These are phyloP conservation scores for Chaetomiaceae sp. DNA, from an alignment of 2,329 filamentous ascomycete genomes.

Conservation along the genomic window DNA sequence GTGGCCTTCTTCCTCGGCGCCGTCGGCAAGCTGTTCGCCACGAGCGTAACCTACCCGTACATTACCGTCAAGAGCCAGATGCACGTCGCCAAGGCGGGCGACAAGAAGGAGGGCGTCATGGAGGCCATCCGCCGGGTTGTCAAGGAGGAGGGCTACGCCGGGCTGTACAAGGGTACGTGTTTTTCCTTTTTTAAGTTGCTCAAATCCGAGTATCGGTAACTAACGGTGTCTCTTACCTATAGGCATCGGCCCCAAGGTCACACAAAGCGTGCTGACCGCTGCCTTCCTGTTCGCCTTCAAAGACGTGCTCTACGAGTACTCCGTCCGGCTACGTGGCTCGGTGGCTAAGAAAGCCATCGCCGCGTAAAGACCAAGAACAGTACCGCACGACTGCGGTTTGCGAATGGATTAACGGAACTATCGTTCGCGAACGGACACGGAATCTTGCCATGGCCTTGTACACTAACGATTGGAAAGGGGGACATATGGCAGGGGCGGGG, in stretches of 20 bases:
- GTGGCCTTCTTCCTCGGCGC: constrained; percentile 90
- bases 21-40: constrained; percentile 89
- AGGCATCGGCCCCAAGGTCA: constrained; percentile 95
- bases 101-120: constrained; percentile 74
- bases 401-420: too few relatives aligned
- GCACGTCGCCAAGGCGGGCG: constrained; percentile 72
- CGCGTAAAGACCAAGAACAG: too few relatives aligned
- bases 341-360: constrained; percentile 36
- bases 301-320: constrained; percentile 86
- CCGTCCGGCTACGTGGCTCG: constrained; percentile 55
- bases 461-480: too few relatives aligned
- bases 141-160: constrained; percentile 81
- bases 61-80: constrained; percentile 98
- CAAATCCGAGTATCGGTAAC: neutral
- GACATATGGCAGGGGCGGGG: too few relatives aligned
- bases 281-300: constrained; percentile 98
- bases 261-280: constrained; percentile 92
- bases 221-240: neutral
- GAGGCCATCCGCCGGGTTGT: constrained; percentile 73
- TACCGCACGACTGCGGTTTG: too few relatives aligned
- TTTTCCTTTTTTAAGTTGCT: neutral
- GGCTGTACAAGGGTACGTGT: constrained; percentile 79
- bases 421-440: too few relatives aligned
- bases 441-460: too few relatives aligned
- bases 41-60: constrained; percentile 92